Evolutionary conservation across 2,329 filamentous ascomycete species (phyloP), one percentile per base, ranked within the genome.

Genomic region (Endocalyx cinctus): DNA sequence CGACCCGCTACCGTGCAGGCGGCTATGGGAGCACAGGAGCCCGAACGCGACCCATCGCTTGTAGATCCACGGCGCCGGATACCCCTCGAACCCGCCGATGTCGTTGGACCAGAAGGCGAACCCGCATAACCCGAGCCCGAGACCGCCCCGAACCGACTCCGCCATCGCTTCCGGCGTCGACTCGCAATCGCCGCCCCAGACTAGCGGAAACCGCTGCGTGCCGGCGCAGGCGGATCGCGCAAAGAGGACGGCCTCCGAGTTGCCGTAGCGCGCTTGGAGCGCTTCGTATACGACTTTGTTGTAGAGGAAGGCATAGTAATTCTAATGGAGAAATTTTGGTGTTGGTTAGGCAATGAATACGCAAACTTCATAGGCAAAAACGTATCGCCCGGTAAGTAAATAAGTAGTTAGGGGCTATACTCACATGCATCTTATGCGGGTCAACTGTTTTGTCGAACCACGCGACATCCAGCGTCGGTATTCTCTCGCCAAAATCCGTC

Each of bases 21-120:
- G 72, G 23, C 78, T 83, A 56, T 87, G 82, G 8, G 74, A 77
- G 45, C 79, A 84, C 25, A 87, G 60, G 2, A 86, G 67, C 0
- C 82, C 82, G 55, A 86, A 84, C n/a, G 80, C 80, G 5, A 86
- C 80, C 82, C 82, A 87, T 30, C 82, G 76, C 62, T 86, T 87
- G 60, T 87, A 87, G 47, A 87, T 74, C 63, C 77, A 79, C 0
- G 76, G 78, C 3, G 68, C 70, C 4, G 82, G 82, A 4, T 60
- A 71, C 3, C 82, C 82, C 51, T 87, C 82, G 46, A 87, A 84
- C 1, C 80, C 81, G 30, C 81, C 80, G 45, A 84, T 84, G 50
- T 84, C 81, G 42, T 75, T 78, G 20, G 76, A 78, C 79, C 80
- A 84, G 59, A 78, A 84, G 10, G 74, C 71, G 54, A 78, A 83